phyloP scores from a whole-genome alignment of 169 alveolate species.

The Prorocentrum cordatum region DNA sequence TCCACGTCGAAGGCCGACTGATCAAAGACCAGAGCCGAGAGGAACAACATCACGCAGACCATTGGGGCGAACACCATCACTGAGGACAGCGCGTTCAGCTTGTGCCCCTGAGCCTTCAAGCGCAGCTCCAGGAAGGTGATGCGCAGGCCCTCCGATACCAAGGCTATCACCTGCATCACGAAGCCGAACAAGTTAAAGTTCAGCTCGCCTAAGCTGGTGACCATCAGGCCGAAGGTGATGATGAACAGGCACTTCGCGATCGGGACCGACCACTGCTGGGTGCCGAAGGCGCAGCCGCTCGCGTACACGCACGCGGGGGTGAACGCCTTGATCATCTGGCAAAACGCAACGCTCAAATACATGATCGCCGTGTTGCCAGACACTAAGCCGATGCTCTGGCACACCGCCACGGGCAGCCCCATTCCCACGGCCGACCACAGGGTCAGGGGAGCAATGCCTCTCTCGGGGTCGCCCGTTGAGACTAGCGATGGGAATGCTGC shows the following conservation, averaged over 20 bases:
- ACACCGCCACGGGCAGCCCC: conserved; percentile 44
- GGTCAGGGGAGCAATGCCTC: conserved; percentile 7
- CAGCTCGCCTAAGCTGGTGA: conserved; percentile 46
- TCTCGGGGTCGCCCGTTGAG: neutral
- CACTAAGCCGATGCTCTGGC: neutral
- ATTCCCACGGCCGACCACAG: neutral
- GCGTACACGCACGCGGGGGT: conserved; percentile 25
- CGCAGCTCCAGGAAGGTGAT: neutral
- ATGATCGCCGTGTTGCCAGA: neutral
- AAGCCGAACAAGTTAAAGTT: conserved; percentile 10
- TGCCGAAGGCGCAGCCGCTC: neutral
- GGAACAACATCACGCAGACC: conserved; percentile 5
- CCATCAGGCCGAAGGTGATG: conserved; percentile 39
- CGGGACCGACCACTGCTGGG: conserved; percentile 13
- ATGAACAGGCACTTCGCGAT: conserved; percentile 23
- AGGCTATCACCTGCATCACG: conserved; percentile 13
- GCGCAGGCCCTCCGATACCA: conserved; percentile 38
- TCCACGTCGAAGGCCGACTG: too few relatives aligned
- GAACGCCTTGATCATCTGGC: conserved; percentile 55
- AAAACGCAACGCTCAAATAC: conserved; percentile 23
- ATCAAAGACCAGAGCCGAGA: too few relatives aligned
- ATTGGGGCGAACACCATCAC: conserved; percentile 39
- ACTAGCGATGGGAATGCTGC: neutral
- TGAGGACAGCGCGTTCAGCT: conserved; percentile 36
- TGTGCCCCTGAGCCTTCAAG: neutral